Evolutionary conservation across 1,284 basidiomycete genomes (phyloP).

Genomic region (Mycosarcoma maydis): DNA sequence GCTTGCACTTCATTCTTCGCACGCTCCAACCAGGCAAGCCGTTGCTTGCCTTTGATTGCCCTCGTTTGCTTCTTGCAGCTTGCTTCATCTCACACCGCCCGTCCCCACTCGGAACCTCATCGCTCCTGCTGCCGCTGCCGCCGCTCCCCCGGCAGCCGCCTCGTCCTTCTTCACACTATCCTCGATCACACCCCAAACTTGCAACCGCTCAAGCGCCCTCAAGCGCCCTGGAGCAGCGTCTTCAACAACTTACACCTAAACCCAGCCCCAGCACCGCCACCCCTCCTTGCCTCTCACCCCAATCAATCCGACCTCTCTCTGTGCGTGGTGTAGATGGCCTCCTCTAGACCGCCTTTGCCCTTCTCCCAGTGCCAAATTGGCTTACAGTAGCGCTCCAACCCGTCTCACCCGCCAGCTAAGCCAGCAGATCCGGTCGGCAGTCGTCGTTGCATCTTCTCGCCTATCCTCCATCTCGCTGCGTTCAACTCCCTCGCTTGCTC

Average conservation of each 20-base stretch:
- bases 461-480: not conserved
- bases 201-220: too few species aligned
- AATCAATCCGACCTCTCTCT: too few species aligned
- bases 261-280: too few species aligned
- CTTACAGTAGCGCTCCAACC: too few species aligned
- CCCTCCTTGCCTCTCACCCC: too few species aligned
- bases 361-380: too few species aligned
- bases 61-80: slow-evolving; percentile 27
- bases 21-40: slow-evolving; percentile 19
- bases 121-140: slow-evolving; percentile 2
- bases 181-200: too few species aligned
- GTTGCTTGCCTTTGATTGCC: slow-evolving; percentile 1
- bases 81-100: slow-evolving; percentile 4
- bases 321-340: slow-evolving; percentile 28
- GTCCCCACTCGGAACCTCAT: slow-evolving; percentile 23
- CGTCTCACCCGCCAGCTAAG: too few species aligned
- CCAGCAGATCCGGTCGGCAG: not conserved
- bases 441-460: too few species aligned
- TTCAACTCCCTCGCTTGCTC: not conserved
- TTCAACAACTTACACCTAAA: too few species aligned
- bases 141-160: slow-evolving; percentile 4
- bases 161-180: too few species aligned
- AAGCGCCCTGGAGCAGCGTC: not conserved
- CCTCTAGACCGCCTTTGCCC: not conserved
- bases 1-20: slow-evolving; percentile 27